Conservation (phyloP, 305 asterid genomes). For the Withania somnifera region DNA sequence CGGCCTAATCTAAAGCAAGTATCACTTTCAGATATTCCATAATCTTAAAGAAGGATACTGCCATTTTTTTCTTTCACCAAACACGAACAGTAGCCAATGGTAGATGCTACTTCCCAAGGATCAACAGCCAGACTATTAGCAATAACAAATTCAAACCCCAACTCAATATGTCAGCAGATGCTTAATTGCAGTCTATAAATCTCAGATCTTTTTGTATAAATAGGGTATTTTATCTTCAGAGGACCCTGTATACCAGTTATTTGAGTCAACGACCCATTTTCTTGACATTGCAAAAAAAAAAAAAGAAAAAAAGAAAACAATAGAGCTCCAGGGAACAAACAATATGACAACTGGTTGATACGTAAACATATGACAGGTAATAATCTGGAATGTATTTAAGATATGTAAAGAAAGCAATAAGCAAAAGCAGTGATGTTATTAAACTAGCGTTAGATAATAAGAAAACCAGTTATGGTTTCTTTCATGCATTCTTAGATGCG, state of each 20-base stretch:
- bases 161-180: neutral
- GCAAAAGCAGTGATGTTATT: neutral
- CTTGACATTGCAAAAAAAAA: neutral
- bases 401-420: neutral
- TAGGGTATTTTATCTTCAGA: neutral
- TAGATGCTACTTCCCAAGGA: neutral
- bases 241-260: neutral
- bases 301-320: neutral
- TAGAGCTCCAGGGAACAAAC: neutral
- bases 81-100: neutral
- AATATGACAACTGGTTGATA: neutral
- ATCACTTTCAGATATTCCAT: neutral
- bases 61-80: neutral
- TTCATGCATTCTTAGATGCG: neutral
- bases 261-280: neutral
- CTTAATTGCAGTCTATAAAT: neutral
- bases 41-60: neutral
- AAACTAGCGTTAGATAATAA: neutral
- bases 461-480: neutral
- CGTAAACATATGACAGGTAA: neutral
- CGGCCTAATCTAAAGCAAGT: neutral
- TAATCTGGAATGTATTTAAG: neutral
- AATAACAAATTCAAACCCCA: neutral
- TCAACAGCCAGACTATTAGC: neutral
- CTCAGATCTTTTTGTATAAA: neutral